A percentile compares a stretch with the other conserved stretches of the same genome.
Conservation (phyloP, 2,329 filamentous ascomycete species). For the Tolypocladium cylindrosporum region DNA sequence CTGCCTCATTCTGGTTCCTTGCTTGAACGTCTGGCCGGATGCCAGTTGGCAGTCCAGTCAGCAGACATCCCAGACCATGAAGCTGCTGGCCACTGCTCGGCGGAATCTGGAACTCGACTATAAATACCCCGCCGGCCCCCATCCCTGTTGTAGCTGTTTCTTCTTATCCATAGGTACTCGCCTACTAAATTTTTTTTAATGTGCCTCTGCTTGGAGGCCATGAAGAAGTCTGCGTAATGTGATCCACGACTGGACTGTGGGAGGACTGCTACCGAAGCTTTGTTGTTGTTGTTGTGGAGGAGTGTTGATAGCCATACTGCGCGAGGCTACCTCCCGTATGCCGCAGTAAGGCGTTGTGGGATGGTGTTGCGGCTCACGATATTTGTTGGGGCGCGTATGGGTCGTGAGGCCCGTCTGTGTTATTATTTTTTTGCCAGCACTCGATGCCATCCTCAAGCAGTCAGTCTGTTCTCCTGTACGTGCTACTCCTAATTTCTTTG, state of each 20-base stretch:
- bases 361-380: neutral
- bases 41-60: too few relatives aligned
- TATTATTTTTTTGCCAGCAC: neutral
- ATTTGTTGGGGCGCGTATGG: neutral
- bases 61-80: too few relatives aligned
- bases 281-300: neutral
- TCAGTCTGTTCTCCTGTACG: neutral
- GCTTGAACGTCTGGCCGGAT: too few relatives aligned
- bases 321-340: too few relatives aligned
- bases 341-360: neutral
- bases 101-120: too few relatives aligned
- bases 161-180: too few relatives aligned
- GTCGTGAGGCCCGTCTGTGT: neutral
- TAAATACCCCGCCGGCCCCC: too few relatives aligned
- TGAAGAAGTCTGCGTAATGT: constrained; percentile 20
- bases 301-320: neutral
- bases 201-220: constrained; percentile 24
- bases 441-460: neutral
- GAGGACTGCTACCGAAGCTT: neutral
- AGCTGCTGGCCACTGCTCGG: too few relatives aligned
- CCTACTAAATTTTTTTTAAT: constrained; percentile 26
- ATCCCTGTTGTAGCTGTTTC: too few relatives aligned
- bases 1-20: too few relatives aligned
- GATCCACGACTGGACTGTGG: neutral
- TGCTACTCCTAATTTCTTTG: neutral